Evolutionary conservation across 495 filamentous ascomycete genomes (phyloP), one percentile per base, ranked within the genome.

Genomic region (Peziza echinospora): DNA sequence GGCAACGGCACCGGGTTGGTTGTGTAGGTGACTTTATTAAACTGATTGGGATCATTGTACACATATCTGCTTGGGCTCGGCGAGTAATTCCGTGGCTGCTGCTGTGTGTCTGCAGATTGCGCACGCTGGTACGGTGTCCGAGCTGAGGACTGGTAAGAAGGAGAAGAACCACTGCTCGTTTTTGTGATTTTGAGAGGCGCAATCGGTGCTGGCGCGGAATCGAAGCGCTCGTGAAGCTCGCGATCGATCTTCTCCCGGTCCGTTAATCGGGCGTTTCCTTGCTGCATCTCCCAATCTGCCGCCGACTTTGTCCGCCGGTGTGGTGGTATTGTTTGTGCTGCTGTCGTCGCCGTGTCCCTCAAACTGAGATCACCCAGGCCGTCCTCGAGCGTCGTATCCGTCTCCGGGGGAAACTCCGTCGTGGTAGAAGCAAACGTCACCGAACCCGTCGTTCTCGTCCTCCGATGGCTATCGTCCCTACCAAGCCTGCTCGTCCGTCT

Each of bases 1-100:
- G 55, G 55, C 23, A 58, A 37, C 16, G 53, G 53, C 16, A 55
- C 49, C 28, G 56, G 49, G 39, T 55, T 59, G 2, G 56, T 59
- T 13, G 56, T 59, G 39, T 59, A 59, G 11, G 46, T 44, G 7
- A 51, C 48, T 21, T 58, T 54, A 43, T 55, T 59, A 25, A 53
- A 26, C 39, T 59, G 56, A 5, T 56, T 59, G 39, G 56, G 56
- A 16, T 59, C 56, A 24, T 53, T 37, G 30, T 37, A 37, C 19
- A 37, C 30, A 37, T 37, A 17, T 7, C 30, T 37, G 6, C 30
- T 37, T 13, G 30, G 30, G 30, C 30, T 37, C 19, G 30, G 6
- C 6, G 19, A 11, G 19, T 37, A 37, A 13, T 17, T 17, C 13
- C 30, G 13, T 37, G 13, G 13, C 30, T 13, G 13, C 30, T 37